phyloP scores from a whole-genome alignment of 2,329 filamentous ascomycete genomes.

The Neofusicoccum sp. region DNA sequence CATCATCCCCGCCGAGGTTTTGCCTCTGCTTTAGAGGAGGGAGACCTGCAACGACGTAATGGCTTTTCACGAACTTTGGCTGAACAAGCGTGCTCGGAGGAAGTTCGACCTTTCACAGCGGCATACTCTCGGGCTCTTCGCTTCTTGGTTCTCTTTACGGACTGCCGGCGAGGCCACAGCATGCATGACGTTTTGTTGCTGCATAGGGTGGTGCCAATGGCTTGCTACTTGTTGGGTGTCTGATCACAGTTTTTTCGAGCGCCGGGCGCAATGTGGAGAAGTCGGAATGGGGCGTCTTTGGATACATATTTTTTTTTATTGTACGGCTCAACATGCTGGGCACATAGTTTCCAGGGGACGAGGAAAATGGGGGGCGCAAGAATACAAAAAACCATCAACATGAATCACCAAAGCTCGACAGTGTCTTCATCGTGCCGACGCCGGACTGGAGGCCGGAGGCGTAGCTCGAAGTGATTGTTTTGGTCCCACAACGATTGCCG shows the following conservation, averaged over 20 bases:
- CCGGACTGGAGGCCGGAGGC: too few relatives aligned
- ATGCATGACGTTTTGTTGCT: neutral
- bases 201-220: slow-evolving; percentile 16
- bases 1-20: neutral
- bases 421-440: too few relatives aligned
- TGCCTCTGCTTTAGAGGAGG: slow-evolving; percentile 13
- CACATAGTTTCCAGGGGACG: too few relatives aligned
- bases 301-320: neutral
- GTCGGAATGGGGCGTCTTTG: slow-evolving; percentile 5
- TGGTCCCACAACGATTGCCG: too few relatives aligned
- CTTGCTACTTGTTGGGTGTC: slow-evolving; percentile 7
- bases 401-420: too few relatives aligned
- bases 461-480: too few relatives aligned
- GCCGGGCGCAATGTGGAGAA: slow-evolving; percentile 11
- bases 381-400: too few relatives aligned
- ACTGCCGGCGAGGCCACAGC: neutral
- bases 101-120: slow-evolving; percentile 4
- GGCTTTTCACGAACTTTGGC: slow-evolving; percentile 12
- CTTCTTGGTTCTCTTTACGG: neutral
- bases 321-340: neutral
- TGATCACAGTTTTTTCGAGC: slow-evolving; percentile 4
- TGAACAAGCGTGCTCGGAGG: slow-evolving; percentile 4
- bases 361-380: too few relatives aligned
- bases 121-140: slow-evolving; percentile 4
- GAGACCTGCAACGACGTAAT: slow-evolving; percentile 16